Evolutionary conservation across 2,329 filamentous ascomycete genomes (phyloP), one percentile per base, ranked within the genome.

Genomic region (Monosporascus sp.): DNA sequence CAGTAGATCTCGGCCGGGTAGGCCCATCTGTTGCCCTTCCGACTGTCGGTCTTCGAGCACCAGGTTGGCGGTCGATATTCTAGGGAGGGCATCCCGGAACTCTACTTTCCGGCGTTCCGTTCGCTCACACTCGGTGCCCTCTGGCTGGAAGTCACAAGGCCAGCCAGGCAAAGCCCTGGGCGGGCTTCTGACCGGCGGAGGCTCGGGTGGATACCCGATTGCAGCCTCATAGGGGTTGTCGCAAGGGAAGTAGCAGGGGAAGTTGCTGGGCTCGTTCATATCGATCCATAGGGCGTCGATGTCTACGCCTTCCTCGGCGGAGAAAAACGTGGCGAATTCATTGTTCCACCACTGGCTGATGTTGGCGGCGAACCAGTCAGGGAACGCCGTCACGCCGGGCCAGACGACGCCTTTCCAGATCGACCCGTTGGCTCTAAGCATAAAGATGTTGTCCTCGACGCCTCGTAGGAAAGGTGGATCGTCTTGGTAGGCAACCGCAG

Each of bases 231-330:
- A 70, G 0, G 80, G 75, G 58, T 84, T 66, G 22, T 73, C 68
- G 63, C 81, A 85, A n/a, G 80, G 79, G 57, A 78, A 82, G 44
- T 72, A 70, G 64, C 80, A 83, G 41, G 70, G 70, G 56, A 76
- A 75, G 52, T 71, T 71, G 20, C 69, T 70, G 2, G 72, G 72
- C 62, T 84, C 80, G 55, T 84, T 84, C 80, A 87, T 82, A 60
- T 90, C 87, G 59, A 89, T 89, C 86, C 88, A 92, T 1, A 93
- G 74, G 1, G 81, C 89, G 56, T 93, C 89, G 48, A 93, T 86
- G 58, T 92, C 82, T 17, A 93, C 77, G 31, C 88, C 89, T 2
- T 71, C 77, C 0, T 83, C 74, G 0, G 79, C 69, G 55, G 78
- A 69, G 71, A 92, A 91, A 72, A 89, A 89, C 1, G 64, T 67